Percentiles rank a stretch among this genome's conserved stretches.
Evolutionary conservation across 148 eudicot genomes (phyloP).

Genomic region (Camellia lanceoleosa): DNA sequence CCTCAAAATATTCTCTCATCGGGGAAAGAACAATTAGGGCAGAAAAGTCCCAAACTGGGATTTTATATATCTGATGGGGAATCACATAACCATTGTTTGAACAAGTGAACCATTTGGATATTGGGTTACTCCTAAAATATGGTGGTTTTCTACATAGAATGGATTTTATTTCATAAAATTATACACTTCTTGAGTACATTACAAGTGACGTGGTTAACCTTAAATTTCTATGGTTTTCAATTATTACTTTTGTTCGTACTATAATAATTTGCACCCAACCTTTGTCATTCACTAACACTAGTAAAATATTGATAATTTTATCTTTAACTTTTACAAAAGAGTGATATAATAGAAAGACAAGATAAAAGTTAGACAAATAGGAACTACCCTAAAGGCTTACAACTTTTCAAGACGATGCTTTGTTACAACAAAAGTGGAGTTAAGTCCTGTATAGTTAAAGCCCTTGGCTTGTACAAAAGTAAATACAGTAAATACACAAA

Average conservation of each 20-base stretch:
- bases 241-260: neutral
- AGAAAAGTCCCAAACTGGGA: neutral
- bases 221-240: neutral
- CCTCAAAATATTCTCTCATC: neutral
- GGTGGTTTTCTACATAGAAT: too few species aligned
- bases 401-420: too few species aligned
- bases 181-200: neutral
- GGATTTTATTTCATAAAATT: neutral
- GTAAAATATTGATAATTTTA: neutral
- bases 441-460: too few species aligned
- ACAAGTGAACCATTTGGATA: neutral
- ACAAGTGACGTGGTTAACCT: neutral
- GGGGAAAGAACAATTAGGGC: neutral
- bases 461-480: too few species aligned
- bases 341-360: too few species aligned
- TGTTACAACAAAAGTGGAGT: too few species aligned
- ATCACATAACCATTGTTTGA: neutral
- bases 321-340: constrained; percentile 19
- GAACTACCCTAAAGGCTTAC: too few species aligned
- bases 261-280: neutral
- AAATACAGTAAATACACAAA: too few species aligned
- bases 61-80: neutral
- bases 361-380: too few species aligned
- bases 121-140: neutral
- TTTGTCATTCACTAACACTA: neutral